Evolutionary conservation across 768 basidiomycete genomes (phyloP).

Genomic region (Macrolepiota fuliginosa): DNA sequence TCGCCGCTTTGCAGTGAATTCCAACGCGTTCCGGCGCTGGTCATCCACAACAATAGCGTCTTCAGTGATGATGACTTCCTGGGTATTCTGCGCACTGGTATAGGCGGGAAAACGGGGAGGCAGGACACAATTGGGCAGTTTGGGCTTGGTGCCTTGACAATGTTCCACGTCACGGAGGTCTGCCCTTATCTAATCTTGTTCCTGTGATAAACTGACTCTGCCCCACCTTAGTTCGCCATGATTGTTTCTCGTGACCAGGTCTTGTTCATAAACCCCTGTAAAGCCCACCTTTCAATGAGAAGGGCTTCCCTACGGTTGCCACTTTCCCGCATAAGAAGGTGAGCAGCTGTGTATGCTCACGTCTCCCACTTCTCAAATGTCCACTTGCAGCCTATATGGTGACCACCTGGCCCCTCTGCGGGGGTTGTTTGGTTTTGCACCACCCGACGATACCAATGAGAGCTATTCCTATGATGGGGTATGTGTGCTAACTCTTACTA

Average conservation of each 20-base stretch:
- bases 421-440: constrained; percentile 35
- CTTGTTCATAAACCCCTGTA: constrained; percentile 45
- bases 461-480: constrained; percentile 5
- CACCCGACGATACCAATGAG: neutral
- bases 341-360: neutral
- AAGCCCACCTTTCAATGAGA: constrained; percentile 33
- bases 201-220: neutral
- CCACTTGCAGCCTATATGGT: constrained; percentile 32
- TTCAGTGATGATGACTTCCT: constrained; percentile 44
- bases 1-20: constrained; percentile 32
- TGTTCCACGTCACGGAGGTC: constrained; percentile 54
- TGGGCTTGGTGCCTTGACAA: constrained; percentile 48
- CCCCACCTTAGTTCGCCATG: constrained; percentile 26
- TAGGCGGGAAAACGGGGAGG: constrained; percentile 40
- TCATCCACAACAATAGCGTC: constrained; percentile 41
- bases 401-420: constrained; percentile 38
- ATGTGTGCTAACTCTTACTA: neutral
- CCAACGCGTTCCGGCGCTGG: constrained; percentile 33
- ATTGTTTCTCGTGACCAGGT: constrained; percentile 29
- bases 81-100: constrained; percentile 41
- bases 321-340: constrained; percentile 25
- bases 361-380: neutral
- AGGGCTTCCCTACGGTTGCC: constrained; percentile 29
- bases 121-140: constrained; percentile 45
- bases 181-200: constrained; percentile 1